phyloP scores from a whole-genome alignment of 108 stramenopile genomes.

The Epithemia pelagica region DNA sequence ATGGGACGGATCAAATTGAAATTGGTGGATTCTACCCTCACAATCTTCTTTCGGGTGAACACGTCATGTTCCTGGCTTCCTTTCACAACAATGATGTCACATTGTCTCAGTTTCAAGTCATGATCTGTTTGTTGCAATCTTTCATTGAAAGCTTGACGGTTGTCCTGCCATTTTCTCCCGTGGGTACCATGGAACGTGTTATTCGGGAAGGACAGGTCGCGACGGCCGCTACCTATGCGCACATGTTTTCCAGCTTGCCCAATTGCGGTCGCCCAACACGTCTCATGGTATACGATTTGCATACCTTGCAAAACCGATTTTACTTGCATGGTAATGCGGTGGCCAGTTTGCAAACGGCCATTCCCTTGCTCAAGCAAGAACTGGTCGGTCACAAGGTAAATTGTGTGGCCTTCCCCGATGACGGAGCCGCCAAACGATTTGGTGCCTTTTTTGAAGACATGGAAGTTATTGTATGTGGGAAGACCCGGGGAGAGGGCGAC shows the following conservation, averaged over 20 bases:
- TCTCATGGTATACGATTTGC: constrained; percentile 85
- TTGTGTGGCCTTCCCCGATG: constrained; percentile 85
- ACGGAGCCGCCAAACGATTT: constrained; percentile 90
- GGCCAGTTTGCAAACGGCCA: constrained; percentile 74
- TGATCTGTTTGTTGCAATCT: constrained; percentile 71
- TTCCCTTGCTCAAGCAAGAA: constrained; percentile 59
- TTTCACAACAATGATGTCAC: constrained; percentile 92
- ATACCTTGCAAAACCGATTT: constrained; percentile 84
- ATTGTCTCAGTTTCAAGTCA: constrained; percentile 85
- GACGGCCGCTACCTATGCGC: constrained; percentile 84
- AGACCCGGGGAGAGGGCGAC: constrained; percentile 57
- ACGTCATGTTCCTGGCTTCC: constrained; percentile 74
- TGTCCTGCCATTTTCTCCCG: constrained; percentile 82
- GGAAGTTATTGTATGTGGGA: constrained; percentile 76
- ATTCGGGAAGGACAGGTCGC: constrained; percentile 75
- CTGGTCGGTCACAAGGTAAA: constrained; percentile 38
- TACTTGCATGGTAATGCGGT: constrained; percentile 73
- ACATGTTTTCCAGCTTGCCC: constrained; percentile 80
- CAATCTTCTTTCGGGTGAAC: constrained; percentile 75
- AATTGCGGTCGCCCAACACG: constrained; percentile 75
- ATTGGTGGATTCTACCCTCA: constrained; percentile 73
- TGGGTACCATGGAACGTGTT: constrained; percentile 87
- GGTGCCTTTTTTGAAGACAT: constrained; percentile 51
- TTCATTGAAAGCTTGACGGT: constrained; percentile 79
- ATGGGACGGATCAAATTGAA: constrained; percentile 73